Base-by-base conservation (phyloP, 306 rosid species). In the Heteromeles arbutifolia region DNA sequence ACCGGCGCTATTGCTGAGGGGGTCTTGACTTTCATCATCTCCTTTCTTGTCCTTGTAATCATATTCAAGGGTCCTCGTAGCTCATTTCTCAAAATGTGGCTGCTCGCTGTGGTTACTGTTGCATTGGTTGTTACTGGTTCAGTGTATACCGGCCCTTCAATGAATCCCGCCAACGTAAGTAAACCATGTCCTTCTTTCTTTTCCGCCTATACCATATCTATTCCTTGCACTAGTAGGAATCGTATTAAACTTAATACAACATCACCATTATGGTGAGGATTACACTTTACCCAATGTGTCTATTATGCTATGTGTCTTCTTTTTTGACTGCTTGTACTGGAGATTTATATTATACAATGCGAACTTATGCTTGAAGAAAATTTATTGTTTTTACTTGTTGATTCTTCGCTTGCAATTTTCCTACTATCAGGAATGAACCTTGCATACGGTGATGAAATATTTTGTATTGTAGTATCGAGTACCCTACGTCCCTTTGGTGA, bases 91-190 rank as follows among this genome's bases (percentile, higher is more conserved):
- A 87, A 93, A 85, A 82, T 77, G 45, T 91, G 87, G 92, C 84
- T 91, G 61, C 73, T 93, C 31, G 87, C 97, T 12, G 52, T 85
- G 29, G 74, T 82, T 12, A 89, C 98, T 0, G 92, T 89, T 10
- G 52, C 81, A 2, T 41, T 91, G 77, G 84, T 93, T 21, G 82
- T 89, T 75, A 24, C 77, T 1, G 98, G 97, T 63, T 84, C 97
- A 67, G 65, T 85, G 39, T 93, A 84, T 81, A 88, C 98, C 0
- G 96, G 97, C 11, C 98, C 98, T 62, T 84, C 98, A 78, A 91
- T 93, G 97, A 93, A 93, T 77, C 98, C 98, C 18, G 96, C 93
- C 81, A 91, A 93, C 57, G 97, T 93, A 69, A 89, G 98, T 78
- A 48, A n/a, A 39, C 29, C 59, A 52, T 66, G 41, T 19, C 44